Evolutionary conservation across 805 yeast genomes (phyloP).

Genomic region (Spathaspora gorwiae): DNA sequence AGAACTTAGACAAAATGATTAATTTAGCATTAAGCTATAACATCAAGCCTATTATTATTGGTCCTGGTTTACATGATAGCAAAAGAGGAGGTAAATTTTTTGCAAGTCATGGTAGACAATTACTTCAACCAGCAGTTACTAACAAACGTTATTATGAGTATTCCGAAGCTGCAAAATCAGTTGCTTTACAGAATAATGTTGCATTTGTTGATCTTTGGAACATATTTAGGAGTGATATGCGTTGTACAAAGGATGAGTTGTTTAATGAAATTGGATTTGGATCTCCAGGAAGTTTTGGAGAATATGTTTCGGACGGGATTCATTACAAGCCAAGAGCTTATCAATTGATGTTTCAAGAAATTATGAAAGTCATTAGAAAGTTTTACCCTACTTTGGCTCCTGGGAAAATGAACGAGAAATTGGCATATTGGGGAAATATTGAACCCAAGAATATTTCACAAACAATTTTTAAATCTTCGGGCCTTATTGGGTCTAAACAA

Average conservation of each 20-base stretch:
- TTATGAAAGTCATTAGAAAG: constrained; percentile 33
- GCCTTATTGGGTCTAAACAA: background rate
- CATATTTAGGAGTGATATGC: constrained; percentile 31
- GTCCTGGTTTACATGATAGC: constrained; percentile 58
- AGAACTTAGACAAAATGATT: constrained; percentile 46
- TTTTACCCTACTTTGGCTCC: constrained; percentile 48
- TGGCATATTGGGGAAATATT: constrained; percentile 40
- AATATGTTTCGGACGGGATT: constrained; percentile 45
- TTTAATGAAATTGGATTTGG: constrained; percentile 11
- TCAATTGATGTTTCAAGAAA: constrained; percentile 41
- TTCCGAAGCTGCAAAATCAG: constrained; percentile 42
- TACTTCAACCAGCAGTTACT: constrained; percentile 29
- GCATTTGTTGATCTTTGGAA: constrained; percentile 58
- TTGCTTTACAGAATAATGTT: constrained; percentile 44
- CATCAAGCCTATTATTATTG: constrained; percentile 53
- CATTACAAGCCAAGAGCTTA: constrained; percentile 59
- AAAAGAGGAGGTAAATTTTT: constrained; percentile 18
- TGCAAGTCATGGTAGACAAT: background rate
- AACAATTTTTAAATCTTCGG: background rate
- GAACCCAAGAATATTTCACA: constrained; percentile 7
- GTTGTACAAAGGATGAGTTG: constrained; percentile 34
- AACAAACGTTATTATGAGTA: constrained; percentile 46
- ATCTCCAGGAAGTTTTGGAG: background rate
- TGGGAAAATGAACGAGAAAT: constrained; percentile 27
- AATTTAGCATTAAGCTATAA: constrained; percentile 33